Evolutionary conservation across 169 alveolate genomes (phyloP), one percentile per base, ranked within the genome.

Genomic region (Babesia bigemina): DNA sequence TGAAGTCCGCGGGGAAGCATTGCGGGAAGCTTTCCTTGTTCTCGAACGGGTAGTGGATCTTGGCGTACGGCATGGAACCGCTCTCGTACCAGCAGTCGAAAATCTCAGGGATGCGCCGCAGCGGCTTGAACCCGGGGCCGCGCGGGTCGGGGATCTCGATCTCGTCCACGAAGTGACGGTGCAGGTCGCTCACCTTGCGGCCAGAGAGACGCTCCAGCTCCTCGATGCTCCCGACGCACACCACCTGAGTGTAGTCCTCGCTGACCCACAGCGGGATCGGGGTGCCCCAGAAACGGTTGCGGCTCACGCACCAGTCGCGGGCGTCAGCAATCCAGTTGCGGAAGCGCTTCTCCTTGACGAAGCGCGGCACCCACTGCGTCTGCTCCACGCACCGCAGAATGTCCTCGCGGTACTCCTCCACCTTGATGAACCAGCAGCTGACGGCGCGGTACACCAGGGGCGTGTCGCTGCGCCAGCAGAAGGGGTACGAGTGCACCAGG

Each of bases 81-180:
- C 97, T 90, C 72, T 98, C 99, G 85, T 97, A 98, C 99, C 99
- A 98, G 91, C 99, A 98, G 86, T 97, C 99, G 86, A 98, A 97
- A 4, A 98, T 98, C 87, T 96, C 98, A 47, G 92, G 90, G 50
- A 95, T 89, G 22, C 98, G 76, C 74, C 75, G 91, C 52, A 95
- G 82, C 22, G 94, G 93, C 7, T 96, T 95, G 49, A 76, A 89
- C 26, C 96, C 97, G 61, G 93, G 95, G 6, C 99, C 99, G 79
- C 94, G 74, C 59, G 98, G 94, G n/a, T 97, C 93, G 4, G 99
- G 99, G 63, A 98, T 98, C 67, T 94, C 92, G 50, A 98, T 94
- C 71, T 96, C 95, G 84, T 98, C 99, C 48, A 98, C 96, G 86
- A 71, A 84, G 85, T 98, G 99, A 76, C 99, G 93, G 85, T 98